phyloP scores from a whole-genome alignment of 495 filamentous ascomycete genomes.

The Penicillium ochrochloron region DNA sequence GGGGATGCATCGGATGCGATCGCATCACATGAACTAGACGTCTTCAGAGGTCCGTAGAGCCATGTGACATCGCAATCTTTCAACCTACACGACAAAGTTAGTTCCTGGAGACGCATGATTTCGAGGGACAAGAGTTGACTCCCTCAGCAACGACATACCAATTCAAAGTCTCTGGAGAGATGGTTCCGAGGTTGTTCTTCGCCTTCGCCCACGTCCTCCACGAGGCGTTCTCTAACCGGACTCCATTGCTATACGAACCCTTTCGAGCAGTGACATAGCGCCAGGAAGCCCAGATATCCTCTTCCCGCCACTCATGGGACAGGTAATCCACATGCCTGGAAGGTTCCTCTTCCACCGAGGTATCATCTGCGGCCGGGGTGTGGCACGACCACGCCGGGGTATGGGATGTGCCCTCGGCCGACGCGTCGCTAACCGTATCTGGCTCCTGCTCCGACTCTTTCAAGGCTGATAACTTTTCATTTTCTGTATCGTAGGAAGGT shows the following conservation, averaged over 20 bases:
- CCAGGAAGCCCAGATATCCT: constrained; percentile 99
- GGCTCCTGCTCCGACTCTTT: constrained; percentile 10
- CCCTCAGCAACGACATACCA: constrained; percentile 58
- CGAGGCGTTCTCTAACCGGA: constrained; percentile 91
- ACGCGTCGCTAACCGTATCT: constrained; percentile 29
- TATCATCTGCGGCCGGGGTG: constrained; percentile 76
- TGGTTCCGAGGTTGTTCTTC: constrained; percentile 81
- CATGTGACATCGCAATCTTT: constrained; percentile 98
- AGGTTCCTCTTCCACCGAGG: constrained; percentile 73
- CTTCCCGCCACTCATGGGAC: constrained; percentile 92
- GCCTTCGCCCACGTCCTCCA: constrained; percentile 98
- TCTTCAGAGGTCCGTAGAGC: constrained; percentile 93
- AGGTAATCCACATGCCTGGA: constrained; percentile 95
- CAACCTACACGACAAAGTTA: constrained; percentile 61
- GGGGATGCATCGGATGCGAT: constrained; percentile 49
- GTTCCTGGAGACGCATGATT: background rate
- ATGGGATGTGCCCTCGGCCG: constrained; percentile 24
- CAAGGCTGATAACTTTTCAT: constrained; percentile 11
- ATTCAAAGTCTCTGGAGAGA: constrained; percentile 87
- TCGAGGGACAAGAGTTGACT: background rate
- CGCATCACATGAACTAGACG: constrained; percentile 50
- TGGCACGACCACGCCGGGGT: constrained; percentile 22
- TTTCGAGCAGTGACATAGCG: constrained; percentile 82
- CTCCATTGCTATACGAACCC: constrained; percentile 77
- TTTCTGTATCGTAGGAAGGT: constrained; percentile 60